Conservation (phyloP, 2,329 filamentous ascomycete genomes). For the Talaromyces verruculosus region DNA sequence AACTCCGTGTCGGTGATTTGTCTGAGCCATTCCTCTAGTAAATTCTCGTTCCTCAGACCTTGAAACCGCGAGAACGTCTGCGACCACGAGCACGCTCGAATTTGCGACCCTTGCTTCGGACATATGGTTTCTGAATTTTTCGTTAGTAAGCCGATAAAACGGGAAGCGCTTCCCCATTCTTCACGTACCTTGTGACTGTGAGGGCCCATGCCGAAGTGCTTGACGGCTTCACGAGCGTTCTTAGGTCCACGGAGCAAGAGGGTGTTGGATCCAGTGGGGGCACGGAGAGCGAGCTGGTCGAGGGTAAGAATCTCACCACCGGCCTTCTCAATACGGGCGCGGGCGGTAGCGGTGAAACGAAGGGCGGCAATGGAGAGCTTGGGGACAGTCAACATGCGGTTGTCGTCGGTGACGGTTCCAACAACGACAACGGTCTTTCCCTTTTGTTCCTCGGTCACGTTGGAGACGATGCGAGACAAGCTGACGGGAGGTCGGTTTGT, state of each 20-base stretch:
- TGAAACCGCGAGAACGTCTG: constrained; percentile 98
- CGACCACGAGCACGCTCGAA: constrained; percentile 99
- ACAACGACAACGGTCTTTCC: constrained; percentile 88
- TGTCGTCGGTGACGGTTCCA: constrained; percentile 96
- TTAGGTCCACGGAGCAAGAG: constrained; percentile 96
- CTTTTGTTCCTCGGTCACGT: constrained; percentile 57
- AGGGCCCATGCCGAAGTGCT: constrained; percentile 98
- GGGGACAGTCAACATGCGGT: constrained; percentile 84
- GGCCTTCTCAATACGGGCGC: constrained; percentile 87
- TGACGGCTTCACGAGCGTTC: constrained; percentile 95
- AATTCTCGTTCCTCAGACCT: constrained; percentile 71
- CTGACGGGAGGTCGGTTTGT: constrained; percentile 97
- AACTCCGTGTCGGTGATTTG: constrained; percentile 14
- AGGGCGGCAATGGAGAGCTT: constrained; percentile 93
- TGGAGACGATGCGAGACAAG: constrained; percentile 80
- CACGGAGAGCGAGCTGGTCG: constrained; percentile 93
- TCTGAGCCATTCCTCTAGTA: constrained; percentile 17
- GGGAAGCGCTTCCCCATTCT: constrained; percentile 19
- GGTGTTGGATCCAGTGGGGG: constrained; percentile 95
- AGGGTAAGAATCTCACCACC: constrained; percentile 94
- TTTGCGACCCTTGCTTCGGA: constrained; percentile 99
- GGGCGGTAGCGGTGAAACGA: constrained; percentile 93
- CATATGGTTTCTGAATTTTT: constrained; percentile 77
- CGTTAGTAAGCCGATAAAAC: neutral
- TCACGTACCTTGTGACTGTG: constrained; percentile 87